Percentiles rank a stretch among this genome's conserved stretches.
These are phyloP conservation scores for Plasmodium falciparum DNA, from an alignment of 169 alveolate species.

Conservation along the genomic window DNA sequence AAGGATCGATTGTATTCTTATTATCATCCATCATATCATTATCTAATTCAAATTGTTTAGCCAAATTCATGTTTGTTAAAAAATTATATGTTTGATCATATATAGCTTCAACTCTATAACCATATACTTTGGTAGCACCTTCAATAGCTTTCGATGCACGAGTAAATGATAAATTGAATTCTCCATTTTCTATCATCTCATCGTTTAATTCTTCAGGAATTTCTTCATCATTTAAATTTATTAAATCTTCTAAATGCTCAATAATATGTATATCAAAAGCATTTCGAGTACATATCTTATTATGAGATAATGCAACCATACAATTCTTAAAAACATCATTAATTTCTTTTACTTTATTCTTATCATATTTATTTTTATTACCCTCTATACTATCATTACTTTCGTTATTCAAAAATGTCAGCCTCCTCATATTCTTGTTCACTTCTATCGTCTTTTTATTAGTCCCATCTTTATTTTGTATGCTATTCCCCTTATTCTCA, in stretches of 20 bases:
- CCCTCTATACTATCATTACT: constrained; percentile 22
- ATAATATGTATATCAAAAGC: constrained; percentile 90
- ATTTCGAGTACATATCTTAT: constrained; percentile 88
- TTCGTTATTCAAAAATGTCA: constrained; percentile 51
- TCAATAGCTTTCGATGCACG: constrained; percentile 87
- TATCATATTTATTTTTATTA: constrained; percentile 23
- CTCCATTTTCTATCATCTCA: constrained; percentile 74
- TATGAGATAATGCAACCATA: constrained; percentile 86
- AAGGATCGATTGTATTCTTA: constrained; percentile 25
- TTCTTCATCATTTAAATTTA: constrained; percentile 83
- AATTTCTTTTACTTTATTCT: constrained; percentile 78
- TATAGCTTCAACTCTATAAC: constrained; percentile 87
- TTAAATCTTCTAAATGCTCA: constrained; percentile 89
- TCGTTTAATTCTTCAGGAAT: constrained; percentile 79
- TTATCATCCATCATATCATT: constrained; percentile 55
- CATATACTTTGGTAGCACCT: constrained; percentile 86
- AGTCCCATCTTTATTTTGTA: constrained; percentile 33
- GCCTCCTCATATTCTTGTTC: constrained; percentile 58
- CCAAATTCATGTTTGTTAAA: constrained; percentile 82
- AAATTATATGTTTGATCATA: constrained; percentile 86
- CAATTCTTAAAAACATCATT: constrained; percentile 85
- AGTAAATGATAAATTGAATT: constrained; percentile 78
- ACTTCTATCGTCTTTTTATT: constrained; percentile 68
- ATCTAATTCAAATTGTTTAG: constrained; percentile 62
- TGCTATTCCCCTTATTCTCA: constrained; percentile 13